phyloP scores from a whole-genome alignment of 768 basidiomycete species.

The Sutorius australiensis region DNA sequence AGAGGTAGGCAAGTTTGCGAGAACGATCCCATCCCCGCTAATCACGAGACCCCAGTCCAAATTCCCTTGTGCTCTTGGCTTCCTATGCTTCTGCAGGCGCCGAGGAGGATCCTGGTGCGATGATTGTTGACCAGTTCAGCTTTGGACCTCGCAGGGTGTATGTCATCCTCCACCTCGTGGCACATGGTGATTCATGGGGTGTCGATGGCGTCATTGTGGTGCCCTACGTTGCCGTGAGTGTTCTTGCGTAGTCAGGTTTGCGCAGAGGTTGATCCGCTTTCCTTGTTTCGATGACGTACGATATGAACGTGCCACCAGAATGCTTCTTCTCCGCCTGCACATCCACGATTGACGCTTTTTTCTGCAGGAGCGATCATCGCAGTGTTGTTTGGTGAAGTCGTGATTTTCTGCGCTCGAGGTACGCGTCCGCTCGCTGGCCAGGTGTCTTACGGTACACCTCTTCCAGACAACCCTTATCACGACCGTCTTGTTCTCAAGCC shows the following conservation, averaged over 20 bases:
- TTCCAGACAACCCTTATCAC: slow-evolving; percentile 61
- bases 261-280: not conserved
- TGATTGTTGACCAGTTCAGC: slow-evolving; percentile 37
- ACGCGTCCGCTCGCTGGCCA: not conserved
- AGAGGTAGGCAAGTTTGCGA: slow-evolving; percentile 41
- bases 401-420: slow-evolving; percentile 71
- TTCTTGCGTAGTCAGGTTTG: not conserved
- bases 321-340: slow-evolving; percentile 63
- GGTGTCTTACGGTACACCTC: not conserved
- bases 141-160: slow-evolving; percentile 58
- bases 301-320: slow-evolving; percentile 39
- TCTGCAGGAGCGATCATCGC: slow-evolving; percentile 55
- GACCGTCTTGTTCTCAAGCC: slow-evolving; percentile 74
- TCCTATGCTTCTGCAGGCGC: slow-evolving; percentile 55
- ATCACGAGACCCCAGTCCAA: slow-evolving; percentile 33
- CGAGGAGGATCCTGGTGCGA: slow-evolving; percentile 40
- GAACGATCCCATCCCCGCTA: not conserved
- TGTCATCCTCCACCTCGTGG: slow-evolving; percentile 49
- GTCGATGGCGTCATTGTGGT: slow-evolving; percentile 46
- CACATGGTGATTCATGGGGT: slow-evolving; percentile 26
- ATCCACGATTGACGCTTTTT: slow-evolving; percentile 62
- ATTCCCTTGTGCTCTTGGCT: slow-evolving; percentile 56
- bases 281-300: not conserved
- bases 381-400: slow-evolving; percentile 74
- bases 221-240: slow-evolving; percentile 72